Conservation (phyloP, 352 stramenopile species). For the Phytophthora sp. region DNA sequence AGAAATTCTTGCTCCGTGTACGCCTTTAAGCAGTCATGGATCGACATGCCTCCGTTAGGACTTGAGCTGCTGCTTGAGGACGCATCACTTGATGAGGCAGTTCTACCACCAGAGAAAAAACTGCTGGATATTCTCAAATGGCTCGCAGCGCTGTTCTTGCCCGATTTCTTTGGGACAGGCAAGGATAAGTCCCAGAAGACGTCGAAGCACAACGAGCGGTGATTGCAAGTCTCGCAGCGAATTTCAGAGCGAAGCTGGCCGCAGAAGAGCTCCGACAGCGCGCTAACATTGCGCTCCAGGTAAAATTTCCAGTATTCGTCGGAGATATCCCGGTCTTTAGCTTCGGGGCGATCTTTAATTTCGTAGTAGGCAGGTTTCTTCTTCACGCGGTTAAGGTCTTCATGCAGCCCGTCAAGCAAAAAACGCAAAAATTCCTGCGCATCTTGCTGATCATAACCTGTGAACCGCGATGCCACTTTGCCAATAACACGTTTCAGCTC, state of each 20-base stretch:
- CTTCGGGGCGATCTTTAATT: slow-evolving; percentile 63
- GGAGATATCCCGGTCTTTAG: slow-evolving; percentile 65
- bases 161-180: slow-evolving; percentile 67
- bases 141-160: slow-evolving; percentile 40
- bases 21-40: slow-evolving; percentile 74
- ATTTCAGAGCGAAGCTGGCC: slow-evolving; percentile 84
- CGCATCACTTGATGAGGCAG: slow-evolving; percentile 14
- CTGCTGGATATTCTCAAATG: slow-evolving; percentile 42
- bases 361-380: slow-evolving; percentile 80
- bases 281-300: slow-evolving; percentile 63
- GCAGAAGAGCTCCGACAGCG: slow-evolving; percentile 83
- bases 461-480: slow-evolving; percentile 75
- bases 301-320: slow-evolving; percentile 91
- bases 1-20: slow-evolving; percentile 79
- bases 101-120: slow-evolving; percentile 38
- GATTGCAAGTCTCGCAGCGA: slow-evolving; percentile 69
- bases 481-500: slow-evolving; percentile 81
- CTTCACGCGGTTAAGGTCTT: slow-evolving; percentile 82
- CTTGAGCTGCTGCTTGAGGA: background rate
- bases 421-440: slow-evolving; percentile 92
- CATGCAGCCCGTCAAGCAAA: slow-evolving; percentile 86
- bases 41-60: slow-evolving; percentile 31
- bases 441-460: slow-evolving; percentile 89
- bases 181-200: slow-evolving; percentile 87
- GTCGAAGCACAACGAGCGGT: slow-evolving; percentile 83